Base-by-base conservation (phyloP, 2,329 filamentous ascomycete genomes). In the Geosmithia morbida region DNA sequence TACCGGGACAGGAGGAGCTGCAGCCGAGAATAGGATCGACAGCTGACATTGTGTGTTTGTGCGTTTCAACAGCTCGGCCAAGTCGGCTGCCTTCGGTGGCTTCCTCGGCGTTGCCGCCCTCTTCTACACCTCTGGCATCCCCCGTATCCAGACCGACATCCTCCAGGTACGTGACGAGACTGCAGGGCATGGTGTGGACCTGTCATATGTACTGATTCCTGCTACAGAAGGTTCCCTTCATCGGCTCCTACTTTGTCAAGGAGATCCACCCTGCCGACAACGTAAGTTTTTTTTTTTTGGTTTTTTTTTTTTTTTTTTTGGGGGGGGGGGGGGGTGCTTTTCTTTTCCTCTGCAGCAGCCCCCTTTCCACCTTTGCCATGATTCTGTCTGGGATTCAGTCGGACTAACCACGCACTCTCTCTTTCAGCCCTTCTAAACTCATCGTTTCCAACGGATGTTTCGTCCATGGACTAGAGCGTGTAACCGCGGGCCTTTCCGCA, bases 71-170 rank as follows among this genome's bases (percentile, higher is more conserved):
- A 81, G 77, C 51, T 72, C 69, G 50, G 48, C 73, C 51, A 75
- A 69, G 53, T 54, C 71, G 45, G 75, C 67, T 49, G 66, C 69
- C 48, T 79, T 78, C 57, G 77, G 76, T 50, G 77, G 66, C 51
- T 74, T 76, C 49, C 75, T 73, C 51, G 71, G 71, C 55, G 69
- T 78, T 52, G 75, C 66, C 53, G 66, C 78, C 52, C 69, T 81
- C 55, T 77, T 75, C 69, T 78, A 68, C 60, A 68, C 74, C 53
- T 80, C 77, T 41, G 78, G 79, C 54, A 72, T 83, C 45, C 79
- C 79, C 53, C 71, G 69, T 60, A 66, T 83, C 53, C 67, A 77
- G 62, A 60, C 59, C 44, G 79, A 83, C 56, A 67, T 83, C 52
- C 70, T 83, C 52, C 64, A 70, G 61, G 75, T 78, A 65, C 49